phyloP scores from a whole-genome alignment of 2,329 filamentous ascomycete species.

The Pseudogymnoascus pannorum region DNA sequence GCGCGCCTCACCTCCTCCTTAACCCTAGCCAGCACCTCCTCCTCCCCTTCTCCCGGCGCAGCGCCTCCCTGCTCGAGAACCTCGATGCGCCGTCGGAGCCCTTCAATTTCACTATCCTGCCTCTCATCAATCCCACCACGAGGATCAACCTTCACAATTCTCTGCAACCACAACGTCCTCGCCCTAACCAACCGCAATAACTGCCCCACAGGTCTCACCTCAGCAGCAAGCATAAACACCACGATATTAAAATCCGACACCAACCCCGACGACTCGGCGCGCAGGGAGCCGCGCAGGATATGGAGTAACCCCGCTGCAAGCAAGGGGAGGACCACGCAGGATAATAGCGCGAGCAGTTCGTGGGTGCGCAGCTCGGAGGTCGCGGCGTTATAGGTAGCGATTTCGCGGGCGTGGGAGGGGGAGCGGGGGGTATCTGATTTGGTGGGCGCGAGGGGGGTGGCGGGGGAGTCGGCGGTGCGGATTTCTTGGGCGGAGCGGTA shows the following conservation, averaged over 20 bases:
- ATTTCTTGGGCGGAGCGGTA: conserved; percentile 59
- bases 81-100: conserved; percentile 59
- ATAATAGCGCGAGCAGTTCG: conserved; percentile 65
- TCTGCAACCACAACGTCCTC: conserved; percentile 75
- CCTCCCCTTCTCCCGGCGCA: conserved; percentile 27
- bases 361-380: conserved; percentile 62
- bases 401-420: conserved; percentile 11
- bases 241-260: conserved; percentile 90
- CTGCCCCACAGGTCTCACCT: conserved; percentile 76
- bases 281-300: conserved; percentile 70
- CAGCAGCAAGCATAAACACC: conserved; percentile 81
- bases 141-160: conserved; percentile 53
- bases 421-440: neutral
- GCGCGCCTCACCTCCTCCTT: conserved; percentile 54
- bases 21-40: conserved; percentile 33
- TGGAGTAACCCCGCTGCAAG: conserved; percentile 81
- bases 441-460: neutral
- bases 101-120: conserved; percentile 38
- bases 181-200: conserved; percentile 72
- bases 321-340: conserved; percentile 73
- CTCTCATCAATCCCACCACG: conserved; percentile 29
- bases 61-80: conserved; percentile 58
- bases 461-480: neutral
- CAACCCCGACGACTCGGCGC: conserved; percentile 73
- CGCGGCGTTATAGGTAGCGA: conserved; percentile 32